phyloP scores from a whole-genome alignment of 305 asterid genomes.

The Plantago lanceolata region DNA sequence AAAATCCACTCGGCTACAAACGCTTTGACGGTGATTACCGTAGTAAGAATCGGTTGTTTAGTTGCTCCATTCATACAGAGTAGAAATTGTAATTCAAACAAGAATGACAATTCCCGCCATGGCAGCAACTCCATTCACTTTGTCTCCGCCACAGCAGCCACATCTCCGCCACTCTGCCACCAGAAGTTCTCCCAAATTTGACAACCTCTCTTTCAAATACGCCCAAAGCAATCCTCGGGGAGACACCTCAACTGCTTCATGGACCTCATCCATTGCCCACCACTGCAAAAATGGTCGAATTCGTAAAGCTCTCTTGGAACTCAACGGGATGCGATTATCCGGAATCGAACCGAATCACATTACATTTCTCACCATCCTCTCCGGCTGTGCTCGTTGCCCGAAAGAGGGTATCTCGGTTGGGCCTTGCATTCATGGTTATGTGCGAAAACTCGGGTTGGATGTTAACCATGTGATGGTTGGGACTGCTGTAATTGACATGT shows the following conservation, averaged over 20 bases:
- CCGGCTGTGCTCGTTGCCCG: conserved; percentile 64
- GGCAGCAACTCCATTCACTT: background rate
- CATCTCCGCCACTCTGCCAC: background rate
- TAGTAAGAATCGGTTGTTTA: background rate
- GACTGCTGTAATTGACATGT: conserved; percentile 68
- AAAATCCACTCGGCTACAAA: no score
- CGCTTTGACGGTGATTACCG: no score
- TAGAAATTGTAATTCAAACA: background rate
- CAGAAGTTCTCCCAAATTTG: background rate
- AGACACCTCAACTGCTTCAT: conserved; percentile 46
- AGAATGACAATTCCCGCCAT: background rate
- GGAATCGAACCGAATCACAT: conserved; percentile 55
- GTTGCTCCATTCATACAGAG: background rate
- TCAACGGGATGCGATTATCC: conserved; percentile 51
- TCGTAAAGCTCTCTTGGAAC: conserved; percentile 41
- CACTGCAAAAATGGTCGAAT: conserved; percentile 60
- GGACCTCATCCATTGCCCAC: conserved; percentile 67
- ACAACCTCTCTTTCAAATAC: conserved; percentile 1
- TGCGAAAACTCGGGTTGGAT: conserved; percentile 56
- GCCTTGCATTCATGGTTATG: conserved; percentile 52
- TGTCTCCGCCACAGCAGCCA: background rate
- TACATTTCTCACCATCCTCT: conserved; percentile 55
- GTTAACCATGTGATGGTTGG: conserved; percentile 54
- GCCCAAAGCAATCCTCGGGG: conserved; percentile 15
- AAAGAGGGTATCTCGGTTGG: conserved; percentile 37